Conservation (phyloP, 148 eudicot species). For the Bassia scoparia region DNA sequence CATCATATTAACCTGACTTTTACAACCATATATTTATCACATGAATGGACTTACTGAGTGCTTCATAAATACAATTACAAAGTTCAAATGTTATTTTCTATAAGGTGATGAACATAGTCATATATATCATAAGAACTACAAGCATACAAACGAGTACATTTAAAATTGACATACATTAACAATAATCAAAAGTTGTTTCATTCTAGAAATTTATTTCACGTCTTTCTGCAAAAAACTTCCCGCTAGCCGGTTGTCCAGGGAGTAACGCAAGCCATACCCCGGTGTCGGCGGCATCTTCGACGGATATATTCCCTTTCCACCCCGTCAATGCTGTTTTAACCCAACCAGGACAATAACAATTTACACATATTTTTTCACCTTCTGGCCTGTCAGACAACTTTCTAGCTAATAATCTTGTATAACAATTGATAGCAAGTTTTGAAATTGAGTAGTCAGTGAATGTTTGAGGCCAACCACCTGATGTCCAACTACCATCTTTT, state of each 20-base stretch:
- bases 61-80: neutral
- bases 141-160: neutral
- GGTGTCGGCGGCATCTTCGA: conserved; percentile 92
- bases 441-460: conserved; percentile 83
- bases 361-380: conserved; percentile 63
- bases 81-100: neutral
- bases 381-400: conserved; percentile 54
- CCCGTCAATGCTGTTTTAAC: conserved; percentile 95
- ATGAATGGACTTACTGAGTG: neutral
- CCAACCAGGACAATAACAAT: conserved; percentile 95
- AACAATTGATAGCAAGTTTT: conserved; percentile 75
- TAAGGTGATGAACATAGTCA: neutral
- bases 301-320: conserved; percentile 76
- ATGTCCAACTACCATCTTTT: conserved; percentile 66
- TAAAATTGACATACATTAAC: neutral
- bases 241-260: conserved; percentile 52
- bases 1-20: too few species aligned
- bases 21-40: neutral
- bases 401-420: conserved; percentile 67
- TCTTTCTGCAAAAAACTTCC: conserved; percentile 84
- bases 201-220: conserved; percentile 74
- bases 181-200: neutral
- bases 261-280: conserved; percentile 94
- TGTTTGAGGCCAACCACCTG: conserved; percentile 74
- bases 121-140: neutral